Base-by-base conservation (phyloP, 306 rosid genomes). In the Vachellia collinsii region DNA sequence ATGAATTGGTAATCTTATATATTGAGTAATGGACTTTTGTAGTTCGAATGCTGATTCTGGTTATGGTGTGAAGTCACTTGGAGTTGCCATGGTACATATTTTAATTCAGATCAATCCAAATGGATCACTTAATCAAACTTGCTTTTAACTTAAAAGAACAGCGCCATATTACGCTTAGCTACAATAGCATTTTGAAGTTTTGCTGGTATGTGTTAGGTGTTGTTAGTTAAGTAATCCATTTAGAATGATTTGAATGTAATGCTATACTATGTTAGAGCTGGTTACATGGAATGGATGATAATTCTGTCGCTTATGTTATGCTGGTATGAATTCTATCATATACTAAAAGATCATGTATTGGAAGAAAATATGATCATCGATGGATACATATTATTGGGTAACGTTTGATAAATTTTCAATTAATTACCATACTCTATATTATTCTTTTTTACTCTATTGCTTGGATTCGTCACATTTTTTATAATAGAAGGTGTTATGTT, bases 1-100 rank as follows among this genome's bases (percentile, higher is more conserved):
- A 20, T 50, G 38, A 50, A 37, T 51, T 48, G 43, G 37, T 13
- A 38, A 64, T 22, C 20, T 65, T 39, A 3, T 16, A 8, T 6
- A 47, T 65, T 77, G 23, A 37, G 29, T 38, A 8, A 12, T 7
- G 4, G 0, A 37, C 51, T 66, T 50, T 20, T 7, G n/a, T 67
- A n/a, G 36, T 62, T 76, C 14, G n/a, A 22, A 12, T 70, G 56
- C 56, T 22, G 74, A 43, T 44, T 43, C 56, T 43, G 38, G 6
- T 22, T 70, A 70, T 43, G 74, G 17, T 70, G 74, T 12, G 39
- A 70, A 14, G 58, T 70, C 56, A 46, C 41, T 70, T 44, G 58
- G 20, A 48, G 59, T 42, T 44, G 56, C 10, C n/a, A 25, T 70
- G 74, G 19, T 69, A 5, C 22, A 20, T 11, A 11, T 20, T 69